phyloP scores from a whole-genome alignment of 352 stramenopile genomes.

The Globisporangium splendens region DNA sequence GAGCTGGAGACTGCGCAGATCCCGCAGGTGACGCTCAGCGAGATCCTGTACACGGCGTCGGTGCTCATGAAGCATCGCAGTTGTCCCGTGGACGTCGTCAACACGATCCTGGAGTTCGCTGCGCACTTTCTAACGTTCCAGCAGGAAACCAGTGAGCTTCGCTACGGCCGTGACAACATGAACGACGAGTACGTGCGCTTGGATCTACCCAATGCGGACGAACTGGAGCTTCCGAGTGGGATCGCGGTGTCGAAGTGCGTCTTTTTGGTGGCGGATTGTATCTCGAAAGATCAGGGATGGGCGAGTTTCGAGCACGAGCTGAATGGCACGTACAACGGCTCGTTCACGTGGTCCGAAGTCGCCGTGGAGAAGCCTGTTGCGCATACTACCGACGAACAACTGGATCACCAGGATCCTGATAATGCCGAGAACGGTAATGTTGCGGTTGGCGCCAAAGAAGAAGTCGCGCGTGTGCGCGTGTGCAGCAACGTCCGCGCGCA shows the following conservation, averaged over 20 bases:
- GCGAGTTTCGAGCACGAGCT: conserved; percentile 34
- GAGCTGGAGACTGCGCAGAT: conserved; percentile 33
- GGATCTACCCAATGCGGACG: conserved; percentile 27
- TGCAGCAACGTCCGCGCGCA: conserved; percentile 52
- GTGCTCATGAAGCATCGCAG: conserved; percentile 26
- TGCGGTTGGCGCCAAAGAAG: conserved; percentile 1
- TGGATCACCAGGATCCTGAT: neutral
- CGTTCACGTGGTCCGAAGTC: conserved; percentile 67
- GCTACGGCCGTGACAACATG: conserved; percentile 34
- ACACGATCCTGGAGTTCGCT: conserved; percentile 36
- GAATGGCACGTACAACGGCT: conserved; percentile 54
- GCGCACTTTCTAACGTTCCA: conserved; percentile 52
- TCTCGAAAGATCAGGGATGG: conserved; percentile 75
- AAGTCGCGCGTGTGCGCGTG: conserved; percentile 27
- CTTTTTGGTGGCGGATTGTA: conserved; percentile 46
- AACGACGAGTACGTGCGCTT: conserved; percentile 56
- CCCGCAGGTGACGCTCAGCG: conserved; percentile 28
- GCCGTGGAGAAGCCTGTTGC: conserved; percentile 26
- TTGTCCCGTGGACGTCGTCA: conserved; percentile 27
- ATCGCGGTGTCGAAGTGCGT: conserved; percentile 35
- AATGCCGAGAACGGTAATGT: neutral
- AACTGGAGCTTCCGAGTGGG: conserved; percentile 37
- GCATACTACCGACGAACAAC: neutral
- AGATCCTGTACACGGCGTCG: conserved; percentile 39
- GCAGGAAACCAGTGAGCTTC: conserved; percentile 24